Evolutionary conservation across 1,139 yeast genomes (phyloP), one percentile per base, ranked within the genome.

Genomic region (Barnettozyma hawaiiensis): DNA sequence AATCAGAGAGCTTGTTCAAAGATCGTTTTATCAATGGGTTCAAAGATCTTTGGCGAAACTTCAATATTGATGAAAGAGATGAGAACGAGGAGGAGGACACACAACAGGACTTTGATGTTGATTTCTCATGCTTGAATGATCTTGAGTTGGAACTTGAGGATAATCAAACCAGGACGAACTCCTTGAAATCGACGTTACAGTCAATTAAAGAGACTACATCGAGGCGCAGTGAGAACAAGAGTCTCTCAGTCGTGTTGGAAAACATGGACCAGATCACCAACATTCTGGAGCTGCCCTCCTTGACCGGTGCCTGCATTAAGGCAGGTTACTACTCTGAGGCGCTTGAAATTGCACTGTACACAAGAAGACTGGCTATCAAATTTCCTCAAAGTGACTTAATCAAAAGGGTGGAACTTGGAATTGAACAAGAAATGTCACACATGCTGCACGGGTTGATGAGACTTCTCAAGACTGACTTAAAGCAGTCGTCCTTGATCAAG

Each of bases 281-380:
- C 54, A 72, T 89, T 10, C 67, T 90, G 48, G 96, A 87, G 57
- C 66, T 92, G 26, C 97, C 97, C 0, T 74, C 94, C 2, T 63
- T 90, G 41, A 81, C 94, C 33, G 73, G 79, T 43, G 78, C 90
- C n/a, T 86, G 97, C 62, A 86, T 89, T 7, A 70, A 78, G 41
- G 84, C 85, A 42, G 96, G 96, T 0, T 85, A 85, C 58, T 92
- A 89, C 59, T 85, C 89, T 33, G 96, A 89, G 55, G 89, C 96
- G 7, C 72, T 90, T 29, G 95, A 86, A 52, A 75, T 85, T 15
- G 81, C 87, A 15, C 73, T 82, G 35, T 78, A 85, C 56, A 77
- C 85, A 0, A 75, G 80, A 47, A 71, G 95, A 39, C 66, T 90
- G 31, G 67, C 73, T 1, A 75, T 81, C 20, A 69, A 95, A 45